These are phyloP conservation scores for Phialemoniopsis sp. DNA, from an alignment of 2,329 filamentous ascomycete species.

Conservation along the genomic window DNA sequence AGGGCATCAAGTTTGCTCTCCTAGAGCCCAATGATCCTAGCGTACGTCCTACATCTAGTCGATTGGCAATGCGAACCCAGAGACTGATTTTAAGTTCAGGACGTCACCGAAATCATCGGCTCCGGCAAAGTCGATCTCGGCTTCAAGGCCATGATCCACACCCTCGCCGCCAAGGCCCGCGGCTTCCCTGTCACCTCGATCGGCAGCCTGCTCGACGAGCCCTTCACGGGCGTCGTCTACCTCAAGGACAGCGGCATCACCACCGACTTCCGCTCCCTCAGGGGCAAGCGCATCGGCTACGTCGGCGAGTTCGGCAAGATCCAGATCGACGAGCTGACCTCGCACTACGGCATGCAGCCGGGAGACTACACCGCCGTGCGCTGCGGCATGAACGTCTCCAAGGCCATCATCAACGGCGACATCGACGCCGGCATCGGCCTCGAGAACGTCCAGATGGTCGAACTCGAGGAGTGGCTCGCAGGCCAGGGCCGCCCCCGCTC, in stretches of 20 bases:
- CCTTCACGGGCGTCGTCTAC: conserved; percentile 76
- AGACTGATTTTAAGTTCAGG: conserved; percentile 33
- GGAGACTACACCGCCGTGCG: conserved; percentile 72
- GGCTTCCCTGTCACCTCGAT: conserved; percentile 70
- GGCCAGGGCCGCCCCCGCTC: conserved; percentile 55
- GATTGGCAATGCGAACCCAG: neutral
- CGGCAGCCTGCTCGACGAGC: conserved; percentile 72
- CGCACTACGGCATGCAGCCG: conserved; percentile 71
- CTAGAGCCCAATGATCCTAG: conserved; percentile 77
- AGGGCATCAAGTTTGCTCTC: conserved; percentile 73
- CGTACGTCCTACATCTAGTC: conserved; percentile 29
- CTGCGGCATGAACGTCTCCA: conserved; percentile 78
- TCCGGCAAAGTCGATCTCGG: conserved; percentile 72
- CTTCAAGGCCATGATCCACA: conserved; percentile 84
- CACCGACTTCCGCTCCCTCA: conserved; percentile 68
- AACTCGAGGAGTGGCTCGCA: conserved; percentile 72
- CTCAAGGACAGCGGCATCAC: conserved; percentile 72
- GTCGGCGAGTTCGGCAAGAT: conserved; percentile 82
- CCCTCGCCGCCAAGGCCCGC: conserved; percentile 71
- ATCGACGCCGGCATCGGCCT: conserved; percentile 72
- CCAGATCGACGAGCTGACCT: conserved; percentile 77
- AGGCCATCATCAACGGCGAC: conserved; percentile 67
- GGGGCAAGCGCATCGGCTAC: conserved; percentile 74
- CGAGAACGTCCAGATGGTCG: conserved; percentile 81
- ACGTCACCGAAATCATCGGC: conserved; percentile 79